These are phyloP conservation scores for Fistulifera solaris DNA, from an alignment of 108 stramenopile species.

Conservation along the genomic window DNA sequence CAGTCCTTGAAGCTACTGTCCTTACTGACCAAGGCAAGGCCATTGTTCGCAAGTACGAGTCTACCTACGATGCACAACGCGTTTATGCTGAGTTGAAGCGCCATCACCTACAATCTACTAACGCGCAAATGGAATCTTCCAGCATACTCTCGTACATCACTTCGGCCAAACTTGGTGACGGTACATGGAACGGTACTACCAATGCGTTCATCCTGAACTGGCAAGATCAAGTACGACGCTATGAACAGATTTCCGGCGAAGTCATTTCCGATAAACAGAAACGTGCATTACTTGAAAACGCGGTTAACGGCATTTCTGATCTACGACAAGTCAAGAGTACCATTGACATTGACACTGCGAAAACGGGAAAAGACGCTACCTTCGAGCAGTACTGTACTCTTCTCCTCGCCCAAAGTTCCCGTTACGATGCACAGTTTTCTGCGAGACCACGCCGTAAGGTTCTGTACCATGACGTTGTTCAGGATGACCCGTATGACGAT, in stretches of 20 bases:
- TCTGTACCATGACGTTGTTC: neutral
- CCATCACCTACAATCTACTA: neutral
- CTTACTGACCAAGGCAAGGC: constrained; percentile 2
- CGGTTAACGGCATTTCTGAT: neutral
- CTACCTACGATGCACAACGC: constrained; percentile 9
- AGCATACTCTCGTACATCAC: constrained; percentile 2
- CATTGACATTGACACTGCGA: neutral
- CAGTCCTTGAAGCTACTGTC: neutral
- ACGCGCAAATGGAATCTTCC: neutral
- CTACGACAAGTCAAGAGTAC: constrained; percentile 1
- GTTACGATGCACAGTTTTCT: neutral
- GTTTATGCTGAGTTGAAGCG: neutral
- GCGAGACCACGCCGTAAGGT: neutral
- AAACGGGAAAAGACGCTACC: neutral
- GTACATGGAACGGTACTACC: constrained; percentile 1
- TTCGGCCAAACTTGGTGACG: neutral
- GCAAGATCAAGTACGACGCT: constrained; percentile 6
- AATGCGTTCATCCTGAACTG: constrained; percentile 8
- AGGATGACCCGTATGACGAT: neutral
- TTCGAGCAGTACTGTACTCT: neutral
- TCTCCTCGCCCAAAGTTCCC: neutral
- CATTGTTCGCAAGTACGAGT: constrained; percentile 5
- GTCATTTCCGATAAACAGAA: neutral
- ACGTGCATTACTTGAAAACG: neutral
- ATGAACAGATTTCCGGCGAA: constrained; percentile 3